A percentile compares a stretch with the other conserved stretches of the same genome.
phyloP scores from a whole-genome alignment of 2,329 filamentous ascomycete species.

The Phyllosticta paracitricarpa region DNA sequence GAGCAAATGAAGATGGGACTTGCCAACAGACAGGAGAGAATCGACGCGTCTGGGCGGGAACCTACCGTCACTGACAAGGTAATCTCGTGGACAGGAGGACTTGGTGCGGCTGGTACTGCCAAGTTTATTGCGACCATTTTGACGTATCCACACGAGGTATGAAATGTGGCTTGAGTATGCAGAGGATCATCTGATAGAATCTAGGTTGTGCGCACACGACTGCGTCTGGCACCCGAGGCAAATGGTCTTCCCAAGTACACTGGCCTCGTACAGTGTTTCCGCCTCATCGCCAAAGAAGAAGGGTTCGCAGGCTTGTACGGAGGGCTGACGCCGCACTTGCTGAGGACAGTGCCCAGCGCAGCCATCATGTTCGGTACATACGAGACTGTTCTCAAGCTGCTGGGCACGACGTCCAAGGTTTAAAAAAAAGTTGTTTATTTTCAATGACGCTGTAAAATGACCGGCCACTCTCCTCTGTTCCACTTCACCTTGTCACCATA shows the following conservation, averaged over 20 bases:
- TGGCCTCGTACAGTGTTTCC: conserved; percentile 80
- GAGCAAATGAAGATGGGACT: conserved; percentile 81
- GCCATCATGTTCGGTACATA: conserved; percentile 96
- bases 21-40: conserved; percentile 49
- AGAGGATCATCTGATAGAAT: neutral
- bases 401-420: conserved; percentile 36
- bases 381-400: conserved; percentile 38
- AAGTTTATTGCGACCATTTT: conserved; percentile 77
- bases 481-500: neutral
- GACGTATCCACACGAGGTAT: conserved; percentile 86
- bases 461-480: neutral
- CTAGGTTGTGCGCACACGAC: conserved; percentile 68
- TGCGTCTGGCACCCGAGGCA: conserved; percentile 72
- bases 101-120: conserved; percentile 68
- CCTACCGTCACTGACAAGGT: conserved; percentile 64
- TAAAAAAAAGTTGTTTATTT: conserved; percentile 12
- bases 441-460: neutral
- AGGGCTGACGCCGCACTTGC: conserved; percentile 80
- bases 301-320: conserved; percentile 80
- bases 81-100: conserved; percentile 68
- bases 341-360: conserved; percentile 82
- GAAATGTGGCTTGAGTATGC: conserved; percentile 14
- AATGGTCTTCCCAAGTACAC: conserved; percentile 73
- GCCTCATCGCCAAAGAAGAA: conserved; percentile 78
- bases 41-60: conserved; percentile 47